phyloP scores from a whole-genome alignment of 1,139 yeast genomes.

The Candida freyschussii region DNA sequence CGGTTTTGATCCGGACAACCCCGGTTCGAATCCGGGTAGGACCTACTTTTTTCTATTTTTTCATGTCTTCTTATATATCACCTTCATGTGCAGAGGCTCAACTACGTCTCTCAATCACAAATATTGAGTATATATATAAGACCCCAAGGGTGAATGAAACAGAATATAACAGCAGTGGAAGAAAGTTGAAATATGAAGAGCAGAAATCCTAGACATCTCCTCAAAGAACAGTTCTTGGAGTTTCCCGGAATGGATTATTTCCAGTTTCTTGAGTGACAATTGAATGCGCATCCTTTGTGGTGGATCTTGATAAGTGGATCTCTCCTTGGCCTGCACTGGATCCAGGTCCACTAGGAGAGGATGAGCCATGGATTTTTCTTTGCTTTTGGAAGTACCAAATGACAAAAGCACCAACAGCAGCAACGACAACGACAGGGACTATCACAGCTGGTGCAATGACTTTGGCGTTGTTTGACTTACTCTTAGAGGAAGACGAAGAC shows the following conservation, averaged over 20 bases:
- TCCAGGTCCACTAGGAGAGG: constrained; percentile 2
- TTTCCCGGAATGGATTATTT: constrained; percentile 16
- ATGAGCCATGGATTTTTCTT: constrained; percentile 5
- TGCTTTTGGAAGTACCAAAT: constrained; percentile 22
- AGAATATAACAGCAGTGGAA: no score
- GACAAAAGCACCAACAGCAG: constrained; percentile 20
- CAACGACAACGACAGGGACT: constrained; percentile 35
- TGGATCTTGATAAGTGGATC: constrained; percentile 15
- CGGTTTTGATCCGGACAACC: constrained; percentile 80
- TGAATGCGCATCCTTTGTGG: constrained; percentile 12
- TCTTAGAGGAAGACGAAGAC: constrained; percentile 15
- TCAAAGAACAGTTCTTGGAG: constrained; percentile 16
- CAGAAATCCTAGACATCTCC: no score
- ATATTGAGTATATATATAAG: no score
- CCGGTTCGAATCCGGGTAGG: constrained; percentile 97
- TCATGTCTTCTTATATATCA: no score
- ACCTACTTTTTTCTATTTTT: constrained; percentile 45
- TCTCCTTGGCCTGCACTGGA: constrained; percentile 9
- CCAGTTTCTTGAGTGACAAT: constrained; percentile 16
- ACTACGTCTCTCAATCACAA: no score
- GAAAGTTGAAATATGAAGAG: no score
- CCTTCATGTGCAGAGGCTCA: no score
- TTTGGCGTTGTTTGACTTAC: constrained; percentile 18
- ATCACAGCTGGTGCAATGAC: constrained; percentile 38
- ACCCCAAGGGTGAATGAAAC: no score